phyloP scores from a whole-genome alignment of 257 asterid genomes.

The Leonotis leonurus region DNA sequence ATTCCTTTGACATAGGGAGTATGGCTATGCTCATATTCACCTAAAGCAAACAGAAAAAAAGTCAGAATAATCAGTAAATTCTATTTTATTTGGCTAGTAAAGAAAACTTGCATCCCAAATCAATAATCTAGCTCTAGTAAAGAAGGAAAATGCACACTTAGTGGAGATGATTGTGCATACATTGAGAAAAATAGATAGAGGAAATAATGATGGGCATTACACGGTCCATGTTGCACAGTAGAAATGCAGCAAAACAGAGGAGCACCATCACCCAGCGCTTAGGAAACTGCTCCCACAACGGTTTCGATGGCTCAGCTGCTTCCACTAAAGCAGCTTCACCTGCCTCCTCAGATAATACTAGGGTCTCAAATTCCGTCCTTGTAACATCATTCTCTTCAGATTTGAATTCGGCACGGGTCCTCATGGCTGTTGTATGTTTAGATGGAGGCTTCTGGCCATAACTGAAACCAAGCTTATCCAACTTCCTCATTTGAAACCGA shows the following conservation, averaged over 20 bases:
- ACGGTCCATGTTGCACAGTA: conserved; percentile 98
- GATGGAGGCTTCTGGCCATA: conserved; percentile 36
- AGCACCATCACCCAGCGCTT: conserved; percentile 95
- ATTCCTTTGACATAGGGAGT: conserved; percentile 98
- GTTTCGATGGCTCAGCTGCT: conserved; percentile 38
- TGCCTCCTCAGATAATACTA: conserved; percentile 48
- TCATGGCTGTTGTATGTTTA: conserved; percentile 40
- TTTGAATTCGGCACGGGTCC: conserved; percentile 74
- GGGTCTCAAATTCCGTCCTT: conserved; percentile 39
- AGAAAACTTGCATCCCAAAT: neutral
- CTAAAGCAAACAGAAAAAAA: conserved; percentile 29
- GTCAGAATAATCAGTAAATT: conserved; percentile 8
- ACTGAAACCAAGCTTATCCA: conserved; percentile 40
- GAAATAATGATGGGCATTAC: conserved; percentile 36
- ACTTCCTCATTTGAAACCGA: conserved; percentile 39
- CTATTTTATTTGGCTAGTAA: neutral
- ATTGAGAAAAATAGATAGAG: neutral
- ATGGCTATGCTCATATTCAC: conserved; percentile 99
- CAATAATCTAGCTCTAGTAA: neutral
- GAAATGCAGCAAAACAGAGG: conserved; percentile 87
- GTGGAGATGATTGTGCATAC: conserved; percentile 5
- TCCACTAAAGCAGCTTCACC: conserved; percentile 40
- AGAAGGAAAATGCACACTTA: conserved; percentile 2
- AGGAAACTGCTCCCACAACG: conserved; percentile 79
- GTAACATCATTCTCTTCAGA: conserved; percentile 66